Base-by-base conservation (phyloP, 2,329 filamentous ascomycete species). In the Chrysosporium keratinophilum region DNA sequence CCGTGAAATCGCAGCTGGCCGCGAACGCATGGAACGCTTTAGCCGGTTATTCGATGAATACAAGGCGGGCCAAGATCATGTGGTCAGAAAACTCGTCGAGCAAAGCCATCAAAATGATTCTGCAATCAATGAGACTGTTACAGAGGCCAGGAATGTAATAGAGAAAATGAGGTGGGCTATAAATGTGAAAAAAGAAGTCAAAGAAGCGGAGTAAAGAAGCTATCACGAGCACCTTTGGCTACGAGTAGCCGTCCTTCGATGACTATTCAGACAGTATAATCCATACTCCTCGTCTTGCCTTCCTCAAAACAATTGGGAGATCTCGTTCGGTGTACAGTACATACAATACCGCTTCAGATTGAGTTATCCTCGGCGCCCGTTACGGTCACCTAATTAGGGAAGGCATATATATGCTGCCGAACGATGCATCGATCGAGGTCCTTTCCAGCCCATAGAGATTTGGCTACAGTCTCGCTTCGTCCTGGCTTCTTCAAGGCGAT, bases 111-210 rank as follows among this genome's bases (percentile, higher is more conserved):
- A 58, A 44, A 67, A 65, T 28, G 64, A 68, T 58, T 60, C 57
- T 4, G 63, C 57, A 19, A 66, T 74, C 20, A 65, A 71, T 17
- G 58, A 63, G 6, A 66, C 66, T 35, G 62, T 75, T 39, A 64
- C 63, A 31, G 68, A 72, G 17, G 61, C 75, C 58, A 68, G 67
- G 45, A 66, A 71, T 54, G 68, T 69, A 1, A 67, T 71, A 52
- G 71, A 65, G 2, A 63, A 71, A 57, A 76, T 76, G 74, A 73
- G 66, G 59, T 76, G 74, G 72, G 68, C 68, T n/a, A 70, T 76
- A 49, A 71, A 69, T 35, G 62, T 76, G 51, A 69, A 71, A 53
- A 60, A 54, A 17, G 17, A 37, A 43, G 1, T 54, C n/a, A 48
- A 43, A 19, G 51, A 28, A 9, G 19, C 23, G 9, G 51, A 54